Evolutionary conservation across 192 early-diverging fungal species (phyloP), one percentile per base, ranked within the genome.

Genomic region (Entomortierella beljakovae): DNA sequence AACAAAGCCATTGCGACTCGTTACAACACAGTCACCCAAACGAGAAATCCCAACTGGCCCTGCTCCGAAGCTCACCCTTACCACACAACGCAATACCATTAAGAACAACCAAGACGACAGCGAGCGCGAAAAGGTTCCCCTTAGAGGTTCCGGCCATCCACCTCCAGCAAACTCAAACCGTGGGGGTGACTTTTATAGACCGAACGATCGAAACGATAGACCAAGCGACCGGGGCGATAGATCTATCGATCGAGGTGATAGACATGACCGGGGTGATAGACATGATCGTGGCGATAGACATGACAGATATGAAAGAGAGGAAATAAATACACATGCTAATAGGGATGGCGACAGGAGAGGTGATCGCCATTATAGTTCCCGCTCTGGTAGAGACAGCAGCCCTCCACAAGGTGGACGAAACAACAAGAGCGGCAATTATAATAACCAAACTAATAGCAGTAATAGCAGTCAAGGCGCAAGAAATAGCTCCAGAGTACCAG

Each of bases 1-100:
- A 22, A 60, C 68, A 11, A 53, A 57, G 34, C 50, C 62, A 38
- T 18, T 79, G 61, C 43, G 49, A 25, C 26, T 64, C 29, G 61
- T 59, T 15, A 64, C 66, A 1, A 65, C 67, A 9, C 67, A 79
- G 26, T 10, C 52, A 16, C 22, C 31, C 28, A 65, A 37, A 38
- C 59, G 31, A 43, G 74, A 62, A 18, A 46, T 53, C 23, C 7
- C 52, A 54, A 49, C 43, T 26, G 56, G 49, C 33, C 38, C 63
- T 2, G 11, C 37, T 1, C 32, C 55, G 20, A 31, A 31, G 55
- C 18, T 61, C 42, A 48, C 54, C 11, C 34, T 55, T n/a, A 56
- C 40, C 38, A 63, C 52, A 22, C 43, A 34, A 20, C 52, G 54
- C 6, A 20, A 33, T 18, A 57, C 6, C 22, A 7, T 4, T 33